Base-by-base conservation (phyloP, 129 eudicot species). In the Arctium lappa region DNA sequence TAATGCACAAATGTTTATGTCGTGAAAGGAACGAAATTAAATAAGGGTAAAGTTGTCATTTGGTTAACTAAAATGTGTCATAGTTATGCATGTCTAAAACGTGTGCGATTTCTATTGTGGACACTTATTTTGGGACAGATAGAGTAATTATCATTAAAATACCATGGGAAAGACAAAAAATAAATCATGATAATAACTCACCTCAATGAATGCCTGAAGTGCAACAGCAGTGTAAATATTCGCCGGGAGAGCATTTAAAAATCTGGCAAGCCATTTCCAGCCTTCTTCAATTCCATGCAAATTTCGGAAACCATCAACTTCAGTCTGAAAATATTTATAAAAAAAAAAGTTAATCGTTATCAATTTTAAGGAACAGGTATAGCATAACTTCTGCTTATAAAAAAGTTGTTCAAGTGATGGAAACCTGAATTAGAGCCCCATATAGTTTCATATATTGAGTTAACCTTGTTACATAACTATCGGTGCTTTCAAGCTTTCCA, bases 221-320 rank as follows among this genome's bases (percentile, higher is more conserved):
- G 98, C 91, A 75, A 86, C 89, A 15, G 87, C 89, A 34, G 98
- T 88, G 82, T 89, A 89, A 13, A 78, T 34, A 86, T 90, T 93
- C 77, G 95, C 90, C 0, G 98, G 99, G 79, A 96, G 89, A 60
- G 87, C 27, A 86, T 93, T 96, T 88, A 96, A 83, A 80, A 90
- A 93, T 77, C 98, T 87, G 29, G 98, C 98, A 70, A 96, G 90
- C 99, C 99, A 96, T 44, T 90, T 84, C 99, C 99, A 96, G 6
- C 99, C 99, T 82, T 93, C 97, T 80, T 79, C 81, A 33, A 96
- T 84, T 69, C 98, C 99, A 85, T 96, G 99, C 72, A 80, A 69
- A 82, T 96, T 96, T 30, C 68, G 85, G 72, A 84, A 78, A 73
- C 94, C 92, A 4, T 85, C 86, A 72, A 83, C 89, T 84, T 93